Conservation (phyloP, 148 eudicot genomes). For the Gaultheria prostrata region DNA sequence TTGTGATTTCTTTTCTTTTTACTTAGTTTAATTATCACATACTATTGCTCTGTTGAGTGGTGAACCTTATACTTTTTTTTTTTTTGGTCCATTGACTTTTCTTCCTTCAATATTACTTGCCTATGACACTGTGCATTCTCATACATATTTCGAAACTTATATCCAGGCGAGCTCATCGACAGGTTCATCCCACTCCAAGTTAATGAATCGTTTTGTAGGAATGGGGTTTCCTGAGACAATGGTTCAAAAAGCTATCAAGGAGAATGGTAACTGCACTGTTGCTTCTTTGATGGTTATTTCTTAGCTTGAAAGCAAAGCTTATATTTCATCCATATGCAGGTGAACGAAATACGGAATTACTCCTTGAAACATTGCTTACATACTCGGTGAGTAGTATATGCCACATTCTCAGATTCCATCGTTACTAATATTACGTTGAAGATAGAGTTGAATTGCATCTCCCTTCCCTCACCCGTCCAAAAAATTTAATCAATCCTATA, state of each 20-base stretch:
- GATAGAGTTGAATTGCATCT: not conserved
- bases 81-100: not conserved
- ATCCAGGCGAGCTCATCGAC: conserved; percentile 56
- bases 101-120: not conserved
- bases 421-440: not conserved
- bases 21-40: not conserved
- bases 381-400: conserved; percentile 45
- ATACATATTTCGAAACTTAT: not conserved
- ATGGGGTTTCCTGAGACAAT: conserved; percentile 55
- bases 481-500: not conserved
- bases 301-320: not conserved
- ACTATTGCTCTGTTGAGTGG: not conserved
- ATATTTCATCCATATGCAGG: conserved; percentile 31
- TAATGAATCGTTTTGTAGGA: conserved; percentile 48
- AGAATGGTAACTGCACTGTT: conserved; percentile 40
- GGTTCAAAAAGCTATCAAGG: conserved; percentile 52
- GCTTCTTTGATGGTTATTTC: conserved; percentile 7
- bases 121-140: not conserved
- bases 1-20: not conserved
- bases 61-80: not conserved
- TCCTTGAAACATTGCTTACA: conserved; percentile 55
- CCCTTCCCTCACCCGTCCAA: too few species aligned
- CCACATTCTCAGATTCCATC: not conserved
- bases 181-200: conserved; percentile 40
- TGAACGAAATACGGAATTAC: conserved; percentile 41